Evolutionary conservation across 2,329 filamentous ascomycete genomes (phyloP).

Genomic region (Chaetomiaceae sp.): DNA sequence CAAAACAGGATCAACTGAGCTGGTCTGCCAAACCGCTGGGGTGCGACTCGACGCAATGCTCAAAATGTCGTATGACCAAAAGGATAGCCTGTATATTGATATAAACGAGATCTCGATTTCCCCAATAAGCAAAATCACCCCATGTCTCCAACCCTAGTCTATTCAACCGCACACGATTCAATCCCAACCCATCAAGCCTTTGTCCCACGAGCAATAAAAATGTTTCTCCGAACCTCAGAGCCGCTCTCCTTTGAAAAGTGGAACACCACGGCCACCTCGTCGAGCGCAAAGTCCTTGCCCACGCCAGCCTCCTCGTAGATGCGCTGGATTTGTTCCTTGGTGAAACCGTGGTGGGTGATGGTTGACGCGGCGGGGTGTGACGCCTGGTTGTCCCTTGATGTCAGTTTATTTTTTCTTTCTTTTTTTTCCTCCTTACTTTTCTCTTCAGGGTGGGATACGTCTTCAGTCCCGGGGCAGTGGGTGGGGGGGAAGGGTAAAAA

Average conservation of each 20-base stretch:
- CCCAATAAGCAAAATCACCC: neutral
- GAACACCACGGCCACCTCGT: conserved; percentile 32
- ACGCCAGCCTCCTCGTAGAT: conserved; percentile 63
- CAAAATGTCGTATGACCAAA: too few relatives aligned
- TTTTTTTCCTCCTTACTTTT: neutral
- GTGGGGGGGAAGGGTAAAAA: neutral
- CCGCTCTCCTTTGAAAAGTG: conserved; percentile 31
- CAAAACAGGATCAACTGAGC: too few relatives aligned
- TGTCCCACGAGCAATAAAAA: conserved; percentile 50
- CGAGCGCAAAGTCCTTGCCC: conserved; percentile 52
- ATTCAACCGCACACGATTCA: too few relatives aligned
- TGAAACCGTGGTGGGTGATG: conserved; percentile 64
- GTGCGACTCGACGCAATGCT: too few relatives aligned
- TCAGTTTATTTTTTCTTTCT: conserved; percentile 11
- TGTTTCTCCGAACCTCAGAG: conserved; percentile 37
- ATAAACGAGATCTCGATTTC: neutral
- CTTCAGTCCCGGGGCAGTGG: neutral
- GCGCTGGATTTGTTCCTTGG: conserved; percentile 50
- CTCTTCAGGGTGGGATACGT: neutral
- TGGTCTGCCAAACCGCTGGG: too few relatives aligned
- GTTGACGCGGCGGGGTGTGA: conserved; percentile 38
- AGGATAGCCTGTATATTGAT: too few relatives aligned
- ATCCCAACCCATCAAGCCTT: conserved; percentile 31
- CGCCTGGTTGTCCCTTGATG: conserved; percentile 12
- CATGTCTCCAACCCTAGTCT: neutral